These are phyloP conservation scores for Penicillium lagena DNA, from an alignment of 495 filamentous ascomycete species.

Conservation along the genomic window DNA sequence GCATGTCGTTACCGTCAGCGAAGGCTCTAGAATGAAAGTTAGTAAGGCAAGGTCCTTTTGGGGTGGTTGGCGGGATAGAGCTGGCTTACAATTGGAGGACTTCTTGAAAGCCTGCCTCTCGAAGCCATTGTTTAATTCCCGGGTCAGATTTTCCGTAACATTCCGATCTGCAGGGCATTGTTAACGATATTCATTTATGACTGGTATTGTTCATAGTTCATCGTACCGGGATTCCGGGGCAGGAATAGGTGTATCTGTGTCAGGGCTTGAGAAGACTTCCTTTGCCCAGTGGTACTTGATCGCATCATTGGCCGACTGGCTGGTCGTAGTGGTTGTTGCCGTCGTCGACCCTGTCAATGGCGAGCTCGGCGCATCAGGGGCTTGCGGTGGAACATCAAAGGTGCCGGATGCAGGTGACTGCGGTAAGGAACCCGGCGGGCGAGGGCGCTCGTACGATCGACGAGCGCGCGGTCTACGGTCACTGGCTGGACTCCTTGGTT, in stretches of 20 bases:
- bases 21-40: slow-evolving; percentile 22
- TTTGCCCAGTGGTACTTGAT: slow-evolving; percentile 46
- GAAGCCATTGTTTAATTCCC: slow-evolving; percentile 30
- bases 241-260: slow-evolving; percentile 33
- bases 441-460: slow-evolving; percentile 34
- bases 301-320: slow-evolving; percentile 25
- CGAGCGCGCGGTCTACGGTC: slow-evolving; percentile 25
- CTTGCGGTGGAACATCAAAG: slow-evolving; percentile 30
- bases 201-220: slow-evolving; percentile 14
- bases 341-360: slow-evolving; percentile 30
- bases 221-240: slow-evolving; percentile 25
- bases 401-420: slow-evolving; percentile 26
- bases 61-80: too few species aligned
- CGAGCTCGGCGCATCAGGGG: slow-evolving; percentile 36
- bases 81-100: slow-evolving; percentile 36
- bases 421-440: slow-evolving; percentile 24
- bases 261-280: slow-evolving; percentile 36
- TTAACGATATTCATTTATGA: neutral
- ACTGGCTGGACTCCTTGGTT: slow-evolving; percentile 21
- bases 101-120: slow-evolving; percentile 28
- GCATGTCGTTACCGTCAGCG: slow-evolving; percentile 37
- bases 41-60: too few species aligned
- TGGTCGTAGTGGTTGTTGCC: slow-evolving; percentile 17
- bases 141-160: slow-evolving; percentile 40
- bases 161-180: slow-evolving; percentile 29